Evolutionary conservation across 441 rosid species (phyloP).

Genomic region (Adansonia grandidieri): DNA sequence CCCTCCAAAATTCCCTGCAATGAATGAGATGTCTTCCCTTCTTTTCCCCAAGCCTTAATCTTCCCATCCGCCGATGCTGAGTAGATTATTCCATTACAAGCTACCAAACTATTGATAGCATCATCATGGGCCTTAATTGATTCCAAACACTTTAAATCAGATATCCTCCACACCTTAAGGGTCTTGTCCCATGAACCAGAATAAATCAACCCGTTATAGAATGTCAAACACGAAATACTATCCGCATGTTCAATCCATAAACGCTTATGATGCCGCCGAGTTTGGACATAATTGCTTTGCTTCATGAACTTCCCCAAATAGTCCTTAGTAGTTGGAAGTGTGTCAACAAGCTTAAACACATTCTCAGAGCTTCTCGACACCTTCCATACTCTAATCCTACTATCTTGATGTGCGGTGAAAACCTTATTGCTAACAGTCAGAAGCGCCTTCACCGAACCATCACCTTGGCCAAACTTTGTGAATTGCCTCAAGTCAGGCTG

Average conservation of each 20-base stretch:
- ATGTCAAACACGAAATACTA: constrained; percentile 81
- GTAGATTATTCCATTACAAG: constrained; percentile 64
- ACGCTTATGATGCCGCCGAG: constrained; percentile 76
- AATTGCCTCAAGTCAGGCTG: constrained; percentile 85
- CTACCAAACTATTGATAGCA: constrained; percentile 67
- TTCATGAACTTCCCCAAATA: constrained; percentile 86
- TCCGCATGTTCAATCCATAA: constrained; percentile 93
- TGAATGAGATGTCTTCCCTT: constrained; percentile 51
- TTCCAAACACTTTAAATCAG: constrained; percentile 86
- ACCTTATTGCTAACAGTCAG: constrained; percentile 71
- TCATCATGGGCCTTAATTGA: constrained; percentile 93
- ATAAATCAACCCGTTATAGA: constrained; percentile 59
- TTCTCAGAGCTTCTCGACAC: constrained; percentile 82
- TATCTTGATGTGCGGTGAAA: constrained; percentile 91
- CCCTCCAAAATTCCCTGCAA: constrained; percentile 73
- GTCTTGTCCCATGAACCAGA: constrained; percentile 97
- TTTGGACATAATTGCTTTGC: constrained; percentile 83
- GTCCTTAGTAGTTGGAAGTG: constrained; percentile 86
- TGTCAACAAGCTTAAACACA: constrained; percentile 70
- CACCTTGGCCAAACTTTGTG: constrained; percentile 87
- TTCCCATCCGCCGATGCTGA: constrained; percentile 95
- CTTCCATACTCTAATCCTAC: constrained; percentile 89
- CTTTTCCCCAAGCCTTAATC: constrained; percentile 62
- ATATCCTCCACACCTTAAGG: constrained; percentile 82
- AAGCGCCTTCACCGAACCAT: constrained; percentile 82